Conservation (phyloP, 495 filamentous ascomycete genomes). For the Penicillium chermesinum region DNA sequence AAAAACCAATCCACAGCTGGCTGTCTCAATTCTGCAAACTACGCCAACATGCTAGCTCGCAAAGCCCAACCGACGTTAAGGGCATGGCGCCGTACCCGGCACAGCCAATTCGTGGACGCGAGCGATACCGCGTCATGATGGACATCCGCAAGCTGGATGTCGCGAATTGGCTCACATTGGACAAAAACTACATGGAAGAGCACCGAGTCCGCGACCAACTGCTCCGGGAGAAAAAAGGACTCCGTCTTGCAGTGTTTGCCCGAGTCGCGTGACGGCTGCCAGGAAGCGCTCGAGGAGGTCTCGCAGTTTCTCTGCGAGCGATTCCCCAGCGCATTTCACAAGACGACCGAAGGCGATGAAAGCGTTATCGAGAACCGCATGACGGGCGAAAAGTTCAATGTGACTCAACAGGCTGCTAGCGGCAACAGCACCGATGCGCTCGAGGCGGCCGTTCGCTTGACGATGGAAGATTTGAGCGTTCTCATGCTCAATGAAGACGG, state of each 20-base stretch:
- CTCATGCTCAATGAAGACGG: slow-evolving; percentile 45
- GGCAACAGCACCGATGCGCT: slow-evolving; percentile 39
- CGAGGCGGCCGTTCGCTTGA: slow-evolving; percentile 51
- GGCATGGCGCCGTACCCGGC: slow-evolving; percentile 39
- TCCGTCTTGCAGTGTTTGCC: slow-evolving; percentile 48
- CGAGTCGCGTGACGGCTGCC: slow-evolving; percentile 45
- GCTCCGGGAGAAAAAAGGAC: slow-evolving; percentile 32
- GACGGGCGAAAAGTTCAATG: slow-evolving; percentile 43
- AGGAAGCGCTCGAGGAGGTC: slow-evolving; percentile 47
- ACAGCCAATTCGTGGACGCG: slow-evolving; percentile 41
- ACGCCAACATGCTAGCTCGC: slow-evolving; percentile 4
- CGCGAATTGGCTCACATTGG: slow-evolving; percentile 51
- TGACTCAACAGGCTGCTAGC: slow-evolving; percentile 19
- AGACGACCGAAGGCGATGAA: slow-evolving; percentile 23
- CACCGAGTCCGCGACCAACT: slow-evolving; percentile 41
- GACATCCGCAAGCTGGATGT: slow-evolving; percentile 48
- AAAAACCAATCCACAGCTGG: slow-evolving; percentile 27
- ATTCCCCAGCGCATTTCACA: slow-evolving; percentile 45
- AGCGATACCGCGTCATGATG: slow-evolving; percentile 49
- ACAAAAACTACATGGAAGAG: slow-evolving; percentile 47
- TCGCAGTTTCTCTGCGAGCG: slow-evolving; percentile 45
- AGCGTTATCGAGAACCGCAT: slow-evolving; percentile 42
- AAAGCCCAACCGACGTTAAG: slow-evolving; percentile 29
- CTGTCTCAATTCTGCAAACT: slow-evolving; percentile 9
- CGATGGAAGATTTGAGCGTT: slow-evolving; percentile 56